A percentile compares a stretch with the other conserved stretches of the same genome.
phyloP scores from a whole-genome alignment of 2,329 filamentous ascomycete genomes.

The Triangularia setosa region DNA sequence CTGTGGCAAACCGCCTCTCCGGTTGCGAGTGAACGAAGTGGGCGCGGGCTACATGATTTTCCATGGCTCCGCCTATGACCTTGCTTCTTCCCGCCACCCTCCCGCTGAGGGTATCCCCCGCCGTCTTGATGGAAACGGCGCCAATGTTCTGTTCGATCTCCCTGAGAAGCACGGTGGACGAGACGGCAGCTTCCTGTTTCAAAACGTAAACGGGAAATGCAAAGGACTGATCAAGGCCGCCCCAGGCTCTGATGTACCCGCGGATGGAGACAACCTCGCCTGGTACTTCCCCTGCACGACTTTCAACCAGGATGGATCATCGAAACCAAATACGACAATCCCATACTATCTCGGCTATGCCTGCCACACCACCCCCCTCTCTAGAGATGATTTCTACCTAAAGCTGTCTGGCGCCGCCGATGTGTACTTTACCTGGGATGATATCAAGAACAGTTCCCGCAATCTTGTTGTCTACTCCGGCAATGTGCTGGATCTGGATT shows the following conservation, averaged over 20 bases:
- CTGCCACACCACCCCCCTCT: conserved; percentile 73
- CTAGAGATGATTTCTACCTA: conserved; percentile 72
- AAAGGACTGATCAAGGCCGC: conserved; percentile 80
- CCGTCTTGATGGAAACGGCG: conserved; percentile 42
- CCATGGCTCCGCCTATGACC: conserved; percentile 84
- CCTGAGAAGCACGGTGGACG: conserved; percentile 76
- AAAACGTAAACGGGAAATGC: conserved; percentile 96
- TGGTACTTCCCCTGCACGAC: conserved; percentile 96
- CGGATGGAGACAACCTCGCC: conserved; percentile 71
- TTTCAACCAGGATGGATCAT: conserved; percentile 92
- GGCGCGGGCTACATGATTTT: conserved; percentile 87
- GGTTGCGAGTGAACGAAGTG: conserved; percentile 81
- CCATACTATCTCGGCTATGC: conserved; percentile 79
- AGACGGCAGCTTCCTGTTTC: conserved; percentile 95
- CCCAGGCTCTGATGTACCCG: conserved; percentile 71
- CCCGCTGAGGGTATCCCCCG: conserved; percentile 72
- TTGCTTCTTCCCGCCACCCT: conserved; percentile 73
- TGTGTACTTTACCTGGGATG: conserved; percentile 95
- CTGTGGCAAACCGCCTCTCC: conserved; percentile 67
- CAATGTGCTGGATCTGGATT: conserved; percentile 83
- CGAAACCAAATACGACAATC: conserved; percentile 66
- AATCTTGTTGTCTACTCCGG: conserved; percentile 95
- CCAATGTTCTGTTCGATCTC: conserved; percentile 87
- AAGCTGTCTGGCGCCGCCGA: conserved; percentile 67
- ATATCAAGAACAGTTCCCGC: conserved; percentile 81